Conservation (phyloP, 257 asterid genomes). For the Ilex aquifolium region DNA sequence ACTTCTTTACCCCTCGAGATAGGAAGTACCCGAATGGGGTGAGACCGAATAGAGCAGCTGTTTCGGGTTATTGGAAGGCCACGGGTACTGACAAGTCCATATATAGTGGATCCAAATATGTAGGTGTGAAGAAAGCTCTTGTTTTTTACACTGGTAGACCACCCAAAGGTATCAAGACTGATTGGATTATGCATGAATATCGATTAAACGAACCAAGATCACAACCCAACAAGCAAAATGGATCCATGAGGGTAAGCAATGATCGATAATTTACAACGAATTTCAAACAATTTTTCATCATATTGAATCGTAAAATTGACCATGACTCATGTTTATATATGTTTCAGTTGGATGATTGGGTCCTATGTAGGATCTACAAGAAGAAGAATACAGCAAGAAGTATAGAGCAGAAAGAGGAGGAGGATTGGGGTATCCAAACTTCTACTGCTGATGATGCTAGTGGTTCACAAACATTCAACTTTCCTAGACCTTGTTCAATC, state of each 20-base stretch:
- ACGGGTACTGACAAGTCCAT: conserved; percentile 84
- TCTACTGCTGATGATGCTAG: conserved; percentile 15
- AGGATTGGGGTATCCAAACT: conserved; percentile 12
- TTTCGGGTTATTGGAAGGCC: conserved; percentile 91
- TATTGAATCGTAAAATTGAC: not conserved
- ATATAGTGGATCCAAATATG: conserved; percentile 64
- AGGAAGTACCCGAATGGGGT: conserved; percentile 82
- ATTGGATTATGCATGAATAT: conserved; percentile 94
- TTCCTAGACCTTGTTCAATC: conserved; percentile 54
- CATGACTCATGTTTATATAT: not conserved
- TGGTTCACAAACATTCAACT: conserved; percentile 25
- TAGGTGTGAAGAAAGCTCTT: conserved; percentile 80
- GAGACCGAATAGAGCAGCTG: conserved; percentile 85
- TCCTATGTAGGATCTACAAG: conserved; percentile 85
- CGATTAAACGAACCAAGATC: conserved; percentile 56
- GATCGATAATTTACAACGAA: too few relatives aligned
- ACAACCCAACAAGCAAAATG: conserved; percentile 44
- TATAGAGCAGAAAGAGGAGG: conserved; percentile 20
- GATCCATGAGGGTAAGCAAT: conserved; percentile 80
- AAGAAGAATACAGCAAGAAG: conserved; percentile 55
- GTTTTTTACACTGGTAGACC: conserved; percentile 77
- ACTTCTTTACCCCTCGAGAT: conserved; percentile 76
- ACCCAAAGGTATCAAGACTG: conserved; percentile 74
- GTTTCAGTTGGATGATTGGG: conserved; percentile 93
- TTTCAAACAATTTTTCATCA: too few relatives aligned